These are phyloP conservation scores for Phytopythium oedochilum DNA, from an alignment of 352 stramenopile species.

Conservation along the genomic window DNA sequence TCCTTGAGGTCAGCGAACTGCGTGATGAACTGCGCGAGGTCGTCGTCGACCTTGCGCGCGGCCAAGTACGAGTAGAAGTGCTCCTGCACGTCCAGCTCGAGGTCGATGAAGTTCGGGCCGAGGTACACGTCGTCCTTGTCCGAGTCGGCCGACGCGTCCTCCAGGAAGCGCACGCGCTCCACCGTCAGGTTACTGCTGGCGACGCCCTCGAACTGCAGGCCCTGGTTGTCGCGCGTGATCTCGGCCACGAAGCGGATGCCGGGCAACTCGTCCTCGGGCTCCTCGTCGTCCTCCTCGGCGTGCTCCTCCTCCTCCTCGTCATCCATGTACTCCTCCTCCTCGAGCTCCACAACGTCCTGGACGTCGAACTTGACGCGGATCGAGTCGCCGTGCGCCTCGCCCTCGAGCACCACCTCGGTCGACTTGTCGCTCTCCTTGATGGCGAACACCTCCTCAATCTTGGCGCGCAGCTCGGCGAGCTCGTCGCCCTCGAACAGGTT, in stretches of 20 bases:
- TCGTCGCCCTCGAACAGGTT: constrained; percentile 79
- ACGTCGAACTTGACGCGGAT: constrained; percentile 81
- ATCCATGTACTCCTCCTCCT: constrained; percentile 51
- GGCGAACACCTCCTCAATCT: constrained; percentile 64
- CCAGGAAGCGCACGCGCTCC: constrained; percentile 68
- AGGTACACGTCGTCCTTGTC: constrained; percentile 73
- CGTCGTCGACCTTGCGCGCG: constrained; percentile 76
- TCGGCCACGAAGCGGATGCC: constrained; percentile 77
- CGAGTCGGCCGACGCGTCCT: constrained; percentile 41
- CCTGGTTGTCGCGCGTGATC: constrained; percentile 63
- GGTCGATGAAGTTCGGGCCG: constrained; percentile 75
- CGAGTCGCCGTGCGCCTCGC: constrained; percentile 38
- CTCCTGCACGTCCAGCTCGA: constrained; percentile 84
- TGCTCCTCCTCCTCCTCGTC: constrained; percentile 45
- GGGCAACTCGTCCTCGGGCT: constrained; percentile 65
- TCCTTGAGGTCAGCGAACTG: constrained; percentile 84
- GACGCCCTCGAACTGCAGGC: constrained; percentile 79
- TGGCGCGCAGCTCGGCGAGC: constrained; percentile 60
- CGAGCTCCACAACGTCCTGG: constrained; percentile 67
- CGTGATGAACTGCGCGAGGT: constrained; percentile 81
- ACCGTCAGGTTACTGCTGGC: constrained; percentile 79
- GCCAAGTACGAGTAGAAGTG: constrained; percentile 76
- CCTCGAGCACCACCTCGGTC: constrained; percentile 65
- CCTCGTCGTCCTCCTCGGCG: constrained; percentile 28
- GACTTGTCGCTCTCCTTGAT: constrained; percentile 51